Evolutionary conservation across 2,329 filamentous ascomycete genomes (phyloP), one percentile per base, ranked within the genome.

Genomic region (Ophiostoma sp.): DNA sequence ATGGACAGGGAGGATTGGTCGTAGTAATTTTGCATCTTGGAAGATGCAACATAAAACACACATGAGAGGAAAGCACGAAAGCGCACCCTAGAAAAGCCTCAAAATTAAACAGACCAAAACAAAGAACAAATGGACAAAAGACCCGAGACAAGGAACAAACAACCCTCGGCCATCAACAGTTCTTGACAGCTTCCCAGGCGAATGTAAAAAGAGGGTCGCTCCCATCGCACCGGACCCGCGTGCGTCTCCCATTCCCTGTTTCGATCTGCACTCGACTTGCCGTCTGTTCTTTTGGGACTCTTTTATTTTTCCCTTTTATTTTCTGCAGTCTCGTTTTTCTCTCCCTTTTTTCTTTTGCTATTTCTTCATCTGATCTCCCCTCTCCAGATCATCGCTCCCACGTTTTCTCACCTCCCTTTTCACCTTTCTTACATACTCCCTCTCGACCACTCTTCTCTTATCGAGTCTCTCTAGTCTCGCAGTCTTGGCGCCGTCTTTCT

Each of bases 201-300:
- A 42, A 59, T 42, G 31, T 25, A 55, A 70, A 59, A 70, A 59
- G 45, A 70, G 50, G 36, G 33, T 70, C 33, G n/a, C 45, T 33
- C 45, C 42, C 45, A 22, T 36, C 17, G 45, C 45, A 52, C 64
- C 45, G 45, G 45, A 36, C 66, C 28, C 25, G 63, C 31, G 57
- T 48, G 36, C 42, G 42, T 48, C 15, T 48, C 42, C 17, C n/a
- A 22, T 31, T 61, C 8, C 36, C 52, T 45, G 50, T 70, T 70
- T 70, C 36, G 52, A 70, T 70, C 69, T 42, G 64, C 64, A 50
- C 42, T 68, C 39, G 33, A 22, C 31, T 39, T 39, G 36, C 19
- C 31, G 57, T 61, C 59, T 64, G 59, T 39, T 64, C 33, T 39
- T 63, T 61, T 64, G 12, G 45, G 25, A 6, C 31, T 25, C 33